Percentiles rank a stretch among this genome's conserved stretches.
These are phyloP conservation scores for Bertia moriformis DNA, from an alignment of 2,329 filamentous ascomycete genomes.

Conservation along the genomic window DNA sequence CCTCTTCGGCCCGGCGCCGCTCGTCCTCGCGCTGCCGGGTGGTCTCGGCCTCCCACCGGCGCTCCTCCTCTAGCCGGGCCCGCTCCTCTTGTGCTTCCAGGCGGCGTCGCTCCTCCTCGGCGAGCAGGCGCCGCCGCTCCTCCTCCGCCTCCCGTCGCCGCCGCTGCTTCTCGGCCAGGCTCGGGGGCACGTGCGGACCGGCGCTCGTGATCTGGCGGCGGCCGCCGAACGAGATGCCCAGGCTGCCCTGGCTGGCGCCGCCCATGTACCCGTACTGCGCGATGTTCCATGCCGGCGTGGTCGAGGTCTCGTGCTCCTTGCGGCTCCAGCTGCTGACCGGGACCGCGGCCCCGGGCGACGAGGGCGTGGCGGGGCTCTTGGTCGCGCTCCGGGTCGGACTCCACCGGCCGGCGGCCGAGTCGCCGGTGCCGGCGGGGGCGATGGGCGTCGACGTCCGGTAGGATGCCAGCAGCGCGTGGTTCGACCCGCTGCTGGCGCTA, in stretches of 20 bases:
- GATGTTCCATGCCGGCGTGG: conserved; percentile 91
- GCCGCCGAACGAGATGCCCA: conserved; percentile 83
- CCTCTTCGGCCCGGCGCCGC: conserved; percentile 33
- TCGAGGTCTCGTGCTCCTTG: conserved; percentile 64
- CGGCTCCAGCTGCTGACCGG: conserved; percentile 81
- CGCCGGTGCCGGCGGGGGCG: conserved; percentile 32
- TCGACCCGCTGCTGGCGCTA: conserved; percentile 43
- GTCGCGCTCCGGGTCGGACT: conserved; percentile 30
- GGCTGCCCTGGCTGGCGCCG: conserved; percentile 86
- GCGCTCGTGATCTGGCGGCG: conserved; percentile 83
- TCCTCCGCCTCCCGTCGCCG: conserved; percentile 43
- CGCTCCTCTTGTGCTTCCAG: conserved; percentile 44
- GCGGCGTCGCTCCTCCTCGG: conserved; percentile 32
- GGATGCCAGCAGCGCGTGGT: conserved; percentile 26
- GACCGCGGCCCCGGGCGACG: too few relatives aligned
- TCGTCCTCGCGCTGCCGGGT: conserved; percentile 41
- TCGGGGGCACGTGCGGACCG: conserved; percentile 61
- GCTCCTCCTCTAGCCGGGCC: conserved; percentile 47
- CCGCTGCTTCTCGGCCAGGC: conserved; percentile 64
- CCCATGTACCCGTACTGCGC: conserved; percentile 98
- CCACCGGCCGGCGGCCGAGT: conserved; percentile 36
- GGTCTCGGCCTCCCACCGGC: conserved; percentile 52
- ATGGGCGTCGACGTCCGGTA: conserved; percentile 22
- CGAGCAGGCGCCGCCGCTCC: conserved; percentile 38
- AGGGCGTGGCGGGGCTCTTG: conserved; percentile 42